Conservation (phyloP, 805 yeast genomes). For the Kuraishia piskuri region DNA sequence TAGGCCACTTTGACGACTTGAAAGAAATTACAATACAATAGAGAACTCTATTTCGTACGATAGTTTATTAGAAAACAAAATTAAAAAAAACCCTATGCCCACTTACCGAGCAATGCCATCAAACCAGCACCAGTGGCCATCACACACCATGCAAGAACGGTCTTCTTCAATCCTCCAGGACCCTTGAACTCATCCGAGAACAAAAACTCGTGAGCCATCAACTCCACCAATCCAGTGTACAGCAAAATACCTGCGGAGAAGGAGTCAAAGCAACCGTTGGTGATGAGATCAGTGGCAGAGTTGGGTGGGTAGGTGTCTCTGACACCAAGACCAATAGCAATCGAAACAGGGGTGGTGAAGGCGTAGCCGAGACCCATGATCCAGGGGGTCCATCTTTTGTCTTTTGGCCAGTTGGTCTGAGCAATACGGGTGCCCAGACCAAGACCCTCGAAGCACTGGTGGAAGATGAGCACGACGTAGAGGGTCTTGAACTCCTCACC, state of each 20-base stretch:
- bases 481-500: constrained; percentile 69
- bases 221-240: constrained; percentile 70
- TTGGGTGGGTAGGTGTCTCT: constrained; percentile 53
- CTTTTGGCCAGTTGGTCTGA: constrained; percentile 35
- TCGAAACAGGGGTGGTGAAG: constrained; percentile 63
- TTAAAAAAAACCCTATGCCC: constrained; percentile 37
- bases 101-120: constrained; percentile 70
- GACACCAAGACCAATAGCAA: constrained; percentile 74
- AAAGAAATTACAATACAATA: too few species aligned
- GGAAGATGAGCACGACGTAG: constrained; percentile 62
- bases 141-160: constrained; percentile 41
- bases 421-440: constrained; percentile 79
- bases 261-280: constrained; percentile 69
- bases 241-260: constrained; percentile 71
- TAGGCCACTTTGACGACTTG: too few species aligned
- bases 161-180: constrained; percentile 39
- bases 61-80: not conserved
- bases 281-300: constrained; percentile 48
- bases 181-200: constrained; percentile 58
- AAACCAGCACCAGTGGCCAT: constrained; percentile 64
- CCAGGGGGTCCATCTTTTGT: constrained; percentile 47
- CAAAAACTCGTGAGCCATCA: constrained; percentile 71
- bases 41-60: too few species aligned
- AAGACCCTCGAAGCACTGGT: constrained; percentile 80
- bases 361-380: constrained; percentile 41